Percentiles rank a stretch among this genome's conserved stretches.
Evolutionary conservation across 148 eudicot species (phyloP).

Genomic region (Fagopyrum homotropicum): DNA sequence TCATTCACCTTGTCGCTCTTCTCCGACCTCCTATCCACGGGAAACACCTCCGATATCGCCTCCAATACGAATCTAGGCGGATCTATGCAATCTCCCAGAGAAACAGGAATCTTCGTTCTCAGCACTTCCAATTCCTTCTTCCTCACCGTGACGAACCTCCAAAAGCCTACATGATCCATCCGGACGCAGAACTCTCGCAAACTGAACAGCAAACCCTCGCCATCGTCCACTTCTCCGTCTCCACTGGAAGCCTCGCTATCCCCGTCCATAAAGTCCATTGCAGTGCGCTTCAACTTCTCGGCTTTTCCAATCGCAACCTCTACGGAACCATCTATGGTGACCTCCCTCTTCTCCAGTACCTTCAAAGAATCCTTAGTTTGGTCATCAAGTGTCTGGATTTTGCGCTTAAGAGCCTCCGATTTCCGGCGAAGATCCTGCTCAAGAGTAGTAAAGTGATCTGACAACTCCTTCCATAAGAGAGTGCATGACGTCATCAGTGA

Average conservation of each 20-base stretch:
- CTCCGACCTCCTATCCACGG: slow-evolving; percentile 61
- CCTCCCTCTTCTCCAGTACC: slow-evolving; percentile 53
- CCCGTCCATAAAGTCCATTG: slow-evolving; percentile 19
- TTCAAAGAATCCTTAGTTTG: slow-evolving; percentile 49
- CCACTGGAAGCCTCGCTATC: not conserved
- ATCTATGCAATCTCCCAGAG: slow-evolving; percentile 60
- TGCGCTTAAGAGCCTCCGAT: slow-evolving; percentile 55
- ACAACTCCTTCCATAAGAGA: slow-evolving; percentile 91
- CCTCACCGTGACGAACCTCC: slow-evolving; percentile 57
- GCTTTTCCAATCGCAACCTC: slow-evolving; percentile 47
- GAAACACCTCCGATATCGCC: slow-evolving; percentile 94
- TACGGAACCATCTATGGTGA: slow-evolving; percentile 49
- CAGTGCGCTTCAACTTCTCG: slow-evolving; percentile 31
- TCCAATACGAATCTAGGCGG: slow-evolving; percentile 79
- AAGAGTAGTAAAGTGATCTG: slow-evolving; percentile 77
- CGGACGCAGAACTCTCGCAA: slow-evolving; percentile 47
- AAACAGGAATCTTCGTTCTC: slow-evolving; percentile 43
- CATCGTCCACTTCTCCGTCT: slow-evolving; percentile 48
- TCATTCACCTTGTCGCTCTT: slow-evolving; percentile 52
- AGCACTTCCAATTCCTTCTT: slow-evolving; percentile 76
- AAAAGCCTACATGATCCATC: slow-evolving; percentile 64
- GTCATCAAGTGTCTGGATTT: slow-evolving; percentile 45
- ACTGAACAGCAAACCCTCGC: slow-evolving; percentile 45
- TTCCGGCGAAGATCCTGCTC: slow-evolving; percentile 58
- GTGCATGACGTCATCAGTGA: slow-evolving; percentile 96